A percentile compares a stretch with the other conserved stretches of the same genome.
Evolutionary conservation across 495 filamentous ascomycete species (phyloP).

Genomic region (Aspergillus mulundensis): DNA sequence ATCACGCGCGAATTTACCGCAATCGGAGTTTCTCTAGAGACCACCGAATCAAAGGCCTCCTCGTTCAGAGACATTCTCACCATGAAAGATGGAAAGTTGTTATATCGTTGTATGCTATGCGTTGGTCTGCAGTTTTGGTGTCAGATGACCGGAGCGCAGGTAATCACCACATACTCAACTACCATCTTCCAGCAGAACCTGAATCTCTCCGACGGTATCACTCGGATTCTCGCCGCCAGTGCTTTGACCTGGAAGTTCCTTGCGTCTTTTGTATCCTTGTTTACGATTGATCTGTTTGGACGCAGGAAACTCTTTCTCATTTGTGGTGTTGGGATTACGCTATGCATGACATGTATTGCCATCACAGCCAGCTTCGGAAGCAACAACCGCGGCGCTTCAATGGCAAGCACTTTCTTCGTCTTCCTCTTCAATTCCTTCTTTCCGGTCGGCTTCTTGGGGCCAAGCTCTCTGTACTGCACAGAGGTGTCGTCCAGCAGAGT

Average conservation of each 20-base stretch:
- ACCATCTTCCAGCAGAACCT: slow-evolving; percentile 21
- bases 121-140: slow-evolving; percentile 30
- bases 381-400: slow-evolving; percentile 32
- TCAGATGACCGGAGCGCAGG: slow-evolving; percentile 20
- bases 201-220: slow-evolving; percentile 13
- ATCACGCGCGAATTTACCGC: slow-evolving; percentile 28
- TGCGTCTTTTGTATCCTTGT: slow-evolving; percentile 22
- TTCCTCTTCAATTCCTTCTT: slow-evolving; percentile 51
- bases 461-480: slow-evolving; percentile 48
- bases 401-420: slow-evolving; percentile 34
- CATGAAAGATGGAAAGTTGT: slow-evolving; percentile 13
- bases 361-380: slow-evolving; percentile 35
- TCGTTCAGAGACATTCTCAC: slow-evolving; percentile 17
- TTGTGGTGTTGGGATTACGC: slow-evolving; percentile 22
- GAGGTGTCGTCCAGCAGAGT: slow-evolving; percentile 46
- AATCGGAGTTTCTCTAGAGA: slow-evolving; percentile 34
- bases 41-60: slow-evolving; percentile 6
- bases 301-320: slow-evolving; percentile 30
- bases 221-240: slow-evolving; percentile 20
- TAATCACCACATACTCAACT: slow-evolving; percentile 17
- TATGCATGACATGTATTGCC: slow-evolving; percentile 30
- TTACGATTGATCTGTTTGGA: slow-evolving; percentile 23
- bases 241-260: slow-evolving; percentile 45
- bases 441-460: slow-evolving; percentile 48
- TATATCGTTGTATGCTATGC: slow-evolving; percentile 23